Percentiles rank a stretch among this genome's conserved stretches.
Conservation (phyloP, 2,329 filamentous ascomycete species). For the Apiospora malaysiana region DNA sequence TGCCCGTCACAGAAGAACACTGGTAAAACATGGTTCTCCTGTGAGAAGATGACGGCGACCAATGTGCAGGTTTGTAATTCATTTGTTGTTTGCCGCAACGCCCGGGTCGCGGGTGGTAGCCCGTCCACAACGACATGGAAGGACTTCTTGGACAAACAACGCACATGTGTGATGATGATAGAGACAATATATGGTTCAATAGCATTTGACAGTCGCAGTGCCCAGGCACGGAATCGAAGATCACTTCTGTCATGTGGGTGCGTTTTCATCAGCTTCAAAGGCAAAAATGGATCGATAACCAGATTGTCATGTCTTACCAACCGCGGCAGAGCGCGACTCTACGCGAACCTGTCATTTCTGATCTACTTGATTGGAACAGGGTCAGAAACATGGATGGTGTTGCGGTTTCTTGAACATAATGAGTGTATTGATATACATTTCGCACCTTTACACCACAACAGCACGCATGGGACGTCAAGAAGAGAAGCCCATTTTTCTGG, state of each 20-base stretch:
- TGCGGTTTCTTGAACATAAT: background rate
- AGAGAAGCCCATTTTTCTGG: background rate
- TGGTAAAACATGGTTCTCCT: background rate
- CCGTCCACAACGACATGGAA: background rate
- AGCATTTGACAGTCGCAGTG: background rate
- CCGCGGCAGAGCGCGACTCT: background rate
- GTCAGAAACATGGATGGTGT: background rate
- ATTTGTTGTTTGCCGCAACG: background rate
- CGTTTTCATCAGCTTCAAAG: background rate
- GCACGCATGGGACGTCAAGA: background rate
- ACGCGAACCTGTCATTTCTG: background rate
- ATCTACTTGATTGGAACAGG: background rate
- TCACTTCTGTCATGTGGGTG: background rate
- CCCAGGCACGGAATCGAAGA: background rate
- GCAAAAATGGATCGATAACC: background rate
- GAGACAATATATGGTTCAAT: constrained; percentile 7
- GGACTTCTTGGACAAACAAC: background rate
- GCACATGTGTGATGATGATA: constrained; percentile 8
- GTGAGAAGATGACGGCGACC: background rate
- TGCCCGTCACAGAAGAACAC: background rate
- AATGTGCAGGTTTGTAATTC: background rate
- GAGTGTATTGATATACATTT: too few species aligned
- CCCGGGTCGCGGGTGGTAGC: background rate
- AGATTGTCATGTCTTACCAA: background rate
- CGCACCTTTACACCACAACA: too few species aligned